A percentile compares a stretch with the other conserved stretches of the same genome.
These are phyloP conservation scores for Suillus decipiens DNA, from an alignment of 768 basidiomycete species.

Conservation along the genomic window DNA sequence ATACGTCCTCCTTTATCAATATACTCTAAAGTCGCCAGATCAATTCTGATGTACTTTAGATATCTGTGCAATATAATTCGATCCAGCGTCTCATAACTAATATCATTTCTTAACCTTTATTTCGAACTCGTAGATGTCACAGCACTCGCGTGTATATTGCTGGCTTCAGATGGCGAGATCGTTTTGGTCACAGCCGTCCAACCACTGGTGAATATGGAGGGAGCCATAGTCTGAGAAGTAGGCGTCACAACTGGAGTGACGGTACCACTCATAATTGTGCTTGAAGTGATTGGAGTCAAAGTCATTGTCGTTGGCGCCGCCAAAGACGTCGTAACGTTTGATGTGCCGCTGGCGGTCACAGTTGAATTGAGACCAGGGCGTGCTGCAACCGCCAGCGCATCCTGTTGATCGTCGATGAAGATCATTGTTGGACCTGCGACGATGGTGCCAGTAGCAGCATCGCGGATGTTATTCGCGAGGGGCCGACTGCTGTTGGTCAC, in stretches of 20 bases:
- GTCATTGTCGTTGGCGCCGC: constrained; percentile 10
- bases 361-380: constrained; percentile 30
- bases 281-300: constrained; percentile 16
- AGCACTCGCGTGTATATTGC: constrained; percentile 32
- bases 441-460: constrained; percentile 20
- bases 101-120: neutral
- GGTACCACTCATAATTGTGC: constrained; percentile 29
- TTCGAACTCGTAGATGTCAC: constrained; percentile 18
- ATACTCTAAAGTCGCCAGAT: neutral
- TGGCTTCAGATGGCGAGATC: constrained; percentile 27
- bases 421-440: constrained; percentile 72
- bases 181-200: constrained; percentile 19
- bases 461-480: constrained; percentile 56
- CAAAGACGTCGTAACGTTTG: constrained; percentile 7
- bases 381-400: constrained; percentile 51
- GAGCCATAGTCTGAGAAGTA: neutral
- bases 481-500: constrained; percentile 66
- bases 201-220: neutral
- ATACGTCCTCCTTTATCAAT: neutral
- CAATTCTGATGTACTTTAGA: neutral
- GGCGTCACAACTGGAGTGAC: constrained; percentile 33
- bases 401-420: constrained; percentile 63
- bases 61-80: constrained; percentile 1
- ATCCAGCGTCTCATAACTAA: neutral
- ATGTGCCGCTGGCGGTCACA: neutral